Evolutionary conservation across 768 basidiomycete genomes (phyloP).

Genomic region (Boletellus ananas): DNA sequence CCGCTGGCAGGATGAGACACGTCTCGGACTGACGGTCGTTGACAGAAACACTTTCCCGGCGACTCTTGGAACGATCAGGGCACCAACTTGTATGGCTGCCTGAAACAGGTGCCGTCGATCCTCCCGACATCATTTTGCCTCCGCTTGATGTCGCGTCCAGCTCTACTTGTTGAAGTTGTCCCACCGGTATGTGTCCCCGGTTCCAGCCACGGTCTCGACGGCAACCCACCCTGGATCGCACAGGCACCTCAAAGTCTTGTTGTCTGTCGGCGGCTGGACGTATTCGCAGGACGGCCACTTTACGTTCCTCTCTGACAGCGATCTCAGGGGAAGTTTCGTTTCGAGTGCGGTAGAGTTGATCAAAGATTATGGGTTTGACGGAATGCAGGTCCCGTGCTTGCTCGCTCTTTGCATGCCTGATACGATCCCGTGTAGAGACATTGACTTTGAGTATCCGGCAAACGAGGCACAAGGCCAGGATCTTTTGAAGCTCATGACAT

Average conservation of each 20-base stretch:
- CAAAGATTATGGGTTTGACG: conserved; percentile 78
- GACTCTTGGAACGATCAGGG: conserved; percentile 74
- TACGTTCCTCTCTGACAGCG: conserved; percentile 52
- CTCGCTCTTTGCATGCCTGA: not conserved
- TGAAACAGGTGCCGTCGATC: conserved; percentile 61
- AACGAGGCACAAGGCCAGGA: conserved; percentile 57
- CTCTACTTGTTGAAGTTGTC: conserved; percentile 56
- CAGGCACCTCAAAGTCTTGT: conserved; percentile 47
- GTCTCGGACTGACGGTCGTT: conserved; percentile 8
- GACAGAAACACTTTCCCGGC: conserved; percentile 64
- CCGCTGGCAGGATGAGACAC: not conserved
- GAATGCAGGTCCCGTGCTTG: conserved; percentile 45
- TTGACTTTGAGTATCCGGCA: conserved; percentile 78
- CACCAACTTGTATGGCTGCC: conserved; percentile 75
- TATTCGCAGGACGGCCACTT: conserved; percentile 71
- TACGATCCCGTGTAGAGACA: conserved; percentile 42
- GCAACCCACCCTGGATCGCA: not conserved
- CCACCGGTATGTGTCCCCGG: conserved; percentile 35
- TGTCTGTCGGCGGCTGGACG: conserved; percentile 62
- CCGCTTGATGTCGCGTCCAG: conserved; percentile 8
- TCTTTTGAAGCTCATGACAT: conserved; percentile 60
- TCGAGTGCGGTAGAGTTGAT: conserved; percentile 56
- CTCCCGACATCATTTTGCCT: not conserved
- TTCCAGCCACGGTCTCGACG: not conserved
- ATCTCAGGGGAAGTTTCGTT: conserved; percentile 55